Evolutionary conservation across 2,329 filamentous ascomycete genomes (phyloP).

Genomic region (Zasmidium citrigriseum): DNA sequence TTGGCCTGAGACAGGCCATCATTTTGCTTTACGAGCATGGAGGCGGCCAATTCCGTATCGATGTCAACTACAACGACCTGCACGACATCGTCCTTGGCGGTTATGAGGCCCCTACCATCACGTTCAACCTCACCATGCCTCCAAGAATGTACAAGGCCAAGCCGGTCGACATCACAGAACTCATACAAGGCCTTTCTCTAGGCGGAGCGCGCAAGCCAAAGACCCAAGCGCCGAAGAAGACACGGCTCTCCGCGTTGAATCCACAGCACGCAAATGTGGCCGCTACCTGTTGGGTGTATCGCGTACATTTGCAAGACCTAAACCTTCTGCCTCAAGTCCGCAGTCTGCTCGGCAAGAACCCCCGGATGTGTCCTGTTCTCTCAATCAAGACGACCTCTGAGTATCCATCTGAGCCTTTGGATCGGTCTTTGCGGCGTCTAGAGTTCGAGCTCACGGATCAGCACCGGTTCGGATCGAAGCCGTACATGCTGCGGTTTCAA

Average conservation of each 20-base stretch:
- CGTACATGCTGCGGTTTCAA: constrained; percentile 62
- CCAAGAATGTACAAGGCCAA: constrained; percentile 42
- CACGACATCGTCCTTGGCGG: constrained; percentile 39
- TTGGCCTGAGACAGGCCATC: constrained; percentile 31
- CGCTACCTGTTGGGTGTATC: constrained; percentile 55
- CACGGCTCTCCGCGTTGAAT: constrained; percentile 40
- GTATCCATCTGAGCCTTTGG: constrained; percentile 16
- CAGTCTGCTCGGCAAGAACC: constrained; percentile 23
- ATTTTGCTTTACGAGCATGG: constrained; percentile 26
- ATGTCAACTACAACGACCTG: constrained; percentile 46
- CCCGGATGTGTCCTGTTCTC: constrained; percentile 36
- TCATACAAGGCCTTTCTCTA: constrained; percentile 8
- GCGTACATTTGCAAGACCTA: constrained; percentile 28
- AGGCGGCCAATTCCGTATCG: constrained; percentile 35
- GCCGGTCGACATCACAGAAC: constrained; percentile 14
- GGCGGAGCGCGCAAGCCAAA: constrained; percentile 19
- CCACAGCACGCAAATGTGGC: constrained; percentile 40
- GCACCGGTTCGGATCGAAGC: constrained; percentile 35
- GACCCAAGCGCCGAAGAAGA: constrained; percentile 27
- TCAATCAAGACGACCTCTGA: constrained; percentile 23
- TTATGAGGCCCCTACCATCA: constrained; percentile 35
- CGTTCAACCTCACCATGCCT: constrained; percentile 39
- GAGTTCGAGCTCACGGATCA: constrained; percentile 36
- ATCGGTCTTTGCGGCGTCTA: constrained; percentile 30
- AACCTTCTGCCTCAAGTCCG: constrained; percentile 28